Base-by-base conservation (phyloP, 1,284 basidiomycete species). In the Hemileccinum hortonii region DNA sequence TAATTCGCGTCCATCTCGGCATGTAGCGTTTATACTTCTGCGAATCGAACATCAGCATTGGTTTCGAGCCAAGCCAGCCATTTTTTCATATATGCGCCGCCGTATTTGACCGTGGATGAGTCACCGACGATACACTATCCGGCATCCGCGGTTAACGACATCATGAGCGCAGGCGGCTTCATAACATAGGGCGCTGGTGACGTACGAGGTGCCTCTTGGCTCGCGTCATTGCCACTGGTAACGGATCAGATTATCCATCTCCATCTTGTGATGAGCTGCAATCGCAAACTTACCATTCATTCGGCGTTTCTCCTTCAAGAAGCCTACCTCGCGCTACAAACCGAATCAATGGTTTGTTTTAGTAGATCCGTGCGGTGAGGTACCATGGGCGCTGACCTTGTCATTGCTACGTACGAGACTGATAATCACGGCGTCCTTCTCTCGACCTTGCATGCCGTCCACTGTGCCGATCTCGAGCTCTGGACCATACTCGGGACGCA, bases 391-490 rank as follows among this genome's bases (percentile, higher is more conserved):
- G 6, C 64, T 29, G 33, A 86, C 88, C 68, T 79, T 84, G 49
- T 88, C 82, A 62, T 97, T 98, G 60, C 91, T 94, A 40, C 94
- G 77, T 1, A 96, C 94, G 6, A 98, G 80, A 58, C 84, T 91
- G 50, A 98, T 87, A 22, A 97, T 83, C 40, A 97, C 83, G 0
- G 92, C 92, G 50, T 97, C 90, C 60, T 91, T 90, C 71, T 96
- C 92, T 47, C 94, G 82, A 0, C 94, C 94, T 73, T 97, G 94
- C 83, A 96, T 90, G 0, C 92, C 93, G 63, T 97, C 93, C 2
- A 96, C 92, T 1, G 87, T 92, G 2, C 93, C 94, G 45, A 95
- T 92, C 58, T 95, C 93, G 5, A 96, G 77, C 16, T 81, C 80
- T 0, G 81, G 78, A 8, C 86, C 90, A 56, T 87, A 81, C 19